phyloP scores from a whole-genome alignment of 2,329 filamentous ascomycete species.

The Xylaria multiplex region DNA sequence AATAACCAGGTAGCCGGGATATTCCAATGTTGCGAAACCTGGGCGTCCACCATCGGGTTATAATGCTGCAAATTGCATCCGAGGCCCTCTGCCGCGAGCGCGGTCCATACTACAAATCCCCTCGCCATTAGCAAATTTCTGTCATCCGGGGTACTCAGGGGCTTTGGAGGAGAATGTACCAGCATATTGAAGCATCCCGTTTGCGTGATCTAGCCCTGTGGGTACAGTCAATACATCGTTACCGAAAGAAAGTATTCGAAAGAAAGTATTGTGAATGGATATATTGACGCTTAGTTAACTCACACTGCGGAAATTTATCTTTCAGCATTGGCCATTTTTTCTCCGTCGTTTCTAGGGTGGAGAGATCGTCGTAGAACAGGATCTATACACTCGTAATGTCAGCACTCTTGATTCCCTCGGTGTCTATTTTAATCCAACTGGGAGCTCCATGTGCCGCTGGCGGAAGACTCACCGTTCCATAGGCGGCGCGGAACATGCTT shows the following conservation, averaged over 20 bases:
- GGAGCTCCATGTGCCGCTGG: no score
- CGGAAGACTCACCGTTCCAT: slow-evolving; percentile 19
- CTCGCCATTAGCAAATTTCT: background rate
- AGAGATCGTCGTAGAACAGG: slow-evolving; percentile 20
- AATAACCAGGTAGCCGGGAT: slow-evolving; percentile 17
- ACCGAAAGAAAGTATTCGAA: no score
- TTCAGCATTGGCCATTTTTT: slow-evolving; percentile 16
- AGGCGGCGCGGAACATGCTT: slow-evolving; percentile 23
- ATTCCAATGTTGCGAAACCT: slow-evolving; percentile 4
- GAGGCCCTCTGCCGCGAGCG: slow-evolving; percentile 19
- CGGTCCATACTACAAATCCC: slow-evolving; percentile 10
- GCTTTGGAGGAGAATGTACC: background rate
- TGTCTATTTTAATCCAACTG: no score
- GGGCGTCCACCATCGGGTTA: slow-evolving; percentile 20
- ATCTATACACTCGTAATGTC: slow-evolving; percentile 1
- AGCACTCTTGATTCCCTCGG: background rate
- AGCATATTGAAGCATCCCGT: slow-evolving; percentile 24
- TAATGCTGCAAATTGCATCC: slow-evolving; percentile 23
- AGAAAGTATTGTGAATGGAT: no score
- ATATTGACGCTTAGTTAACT: background rate
- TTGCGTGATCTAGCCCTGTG: slow-evolving; percentile 20
- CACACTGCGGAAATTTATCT: slow-evolving; percentile 11
- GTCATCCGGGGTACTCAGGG: no score
- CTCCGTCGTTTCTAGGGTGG: background rate
- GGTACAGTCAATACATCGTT: background rate